Conservation (phyloP, 805 yeast genomes). For the Candida endomychidarum region DNA sequence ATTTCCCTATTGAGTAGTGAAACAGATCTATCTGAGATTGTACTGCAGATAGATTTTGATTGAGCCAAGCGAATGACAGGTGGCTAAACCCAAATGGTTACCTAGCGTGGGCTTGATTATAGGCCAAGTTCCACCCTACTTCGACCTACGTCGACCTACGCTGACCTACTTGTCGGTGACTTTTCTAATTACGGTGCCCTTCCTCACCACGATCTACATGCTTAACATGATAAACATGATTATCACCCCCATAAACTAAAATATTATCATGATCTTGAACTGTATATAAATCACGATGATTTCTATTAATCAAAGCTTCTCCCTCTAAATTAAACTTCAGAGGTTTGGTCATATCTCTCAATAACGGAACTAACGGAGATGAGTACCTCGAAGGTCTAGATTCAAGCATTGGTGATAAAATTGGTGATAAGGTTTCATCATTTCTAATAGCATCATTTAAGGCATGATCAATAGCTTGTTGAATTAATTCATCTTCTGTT, state of each 20-base stretch:
- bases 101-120: too few species aligned
- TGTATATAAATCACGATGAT: conserved; percentile 15
- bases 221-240: conserved; percentile 17
- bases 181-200: neutral
- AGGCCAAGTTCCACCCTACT: too few species aligned
- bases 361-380: conserved; percentile 14
- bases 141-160: too few species aligned
- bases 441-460: conserved; percentile 47
- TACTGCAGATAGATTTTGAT: too few species aligned
- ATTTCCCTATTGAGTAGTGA: too few species aligned
- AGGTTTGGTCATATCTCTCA: conserved; percentile 8
- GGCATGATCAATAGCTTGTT: conserved; percentile 48
- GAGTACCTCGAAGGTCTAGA: conserved; percentile 11
- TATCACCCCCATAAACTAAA: conserved; percentile 15
- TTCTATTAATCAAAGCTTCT: conserved; percentile 13
- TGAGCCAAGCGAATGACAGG: too few species aligned
- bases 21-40: too few species aligned
- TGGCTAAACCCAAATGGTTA: too few species aligned
- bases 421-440: conserved; percentile 47
- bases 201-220: conserved; percentile 1
- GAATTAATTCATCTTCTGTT: conserved; percentile 45
- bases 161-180: neutral
- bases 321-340: conserved; percentile 14
- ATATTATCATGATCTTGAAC: conserved; percentile 9
- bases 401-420: conserved; percentile 44